phyloP scores from a whole-genome alignment of 306 rosid species.

The Sesbania bispinosa region DNA sequence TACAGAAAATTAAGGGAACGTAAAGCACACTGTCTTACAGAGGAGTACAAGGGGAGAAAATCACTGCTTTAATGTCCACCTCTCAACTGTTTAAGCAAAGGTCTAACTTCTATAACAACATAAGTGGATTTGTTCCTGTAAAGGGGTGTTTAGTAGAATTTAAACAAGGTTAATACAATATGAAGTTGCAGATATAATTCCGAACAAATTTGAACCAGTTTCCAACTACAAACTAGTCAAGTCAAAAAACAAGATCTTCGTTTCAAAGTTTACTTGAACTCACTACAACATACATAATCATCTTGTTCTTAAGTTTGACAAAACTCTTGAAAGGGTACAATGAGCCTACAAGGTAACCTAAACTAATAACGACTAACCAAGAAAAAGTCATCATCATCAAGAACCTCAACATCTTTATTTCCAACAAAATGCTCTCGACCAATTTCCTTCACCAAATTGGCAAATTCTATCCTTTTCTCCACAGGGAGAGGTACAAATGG shows the following conservation, averaged over 20 bases:
- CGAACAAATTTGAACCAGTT: constrained; percentile 17
- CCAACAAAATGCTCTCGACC: constrained; percentile 90
- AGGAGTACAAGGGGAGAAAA: neutral
- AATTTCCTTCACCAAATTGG: constrained; percentile 62
- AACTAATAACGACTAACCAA: constrained; percentile 59
- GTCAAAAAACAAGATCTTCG: constrained; percentile 6
- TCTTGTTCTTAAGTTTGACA: constrained; percentile 1
- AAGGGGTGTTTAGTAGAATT: neutral
- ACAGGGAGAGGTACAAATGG: constrained; percentile 88
- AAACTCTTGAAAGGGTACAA: constrained; percentile 12
- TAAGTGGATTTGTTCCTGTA: neutral
- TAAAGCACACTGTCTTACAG: neutral
- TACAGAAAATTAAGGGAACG: neutral
- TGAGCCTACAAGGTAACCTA: constrained; percentile 11
- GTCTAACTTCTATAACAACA: neutral
- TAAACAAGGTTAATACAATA: neutral
- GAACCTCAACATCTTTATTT: constrained; percentile 63
- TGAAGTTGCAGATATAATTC: neutral
- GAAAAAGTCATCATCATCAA: constrained; percentile 61
- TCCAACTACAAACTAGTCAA: constrained; percentile 6
- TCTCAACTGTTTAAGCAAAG: neutral
- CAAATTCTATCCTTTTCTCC: constrained; percentile 72
- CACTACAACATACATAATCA: constrained; percentile 15
- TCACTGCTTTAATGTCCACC: constrained; percentile 13
- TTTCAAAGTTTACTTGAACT: neutral